Evolutionary conservation across 2,329 filamentous ascomycete genomes (phyloP), one percentile per base, ranked within the genome.

Genomic region (Fusarium keratoplasticum): DNA sequence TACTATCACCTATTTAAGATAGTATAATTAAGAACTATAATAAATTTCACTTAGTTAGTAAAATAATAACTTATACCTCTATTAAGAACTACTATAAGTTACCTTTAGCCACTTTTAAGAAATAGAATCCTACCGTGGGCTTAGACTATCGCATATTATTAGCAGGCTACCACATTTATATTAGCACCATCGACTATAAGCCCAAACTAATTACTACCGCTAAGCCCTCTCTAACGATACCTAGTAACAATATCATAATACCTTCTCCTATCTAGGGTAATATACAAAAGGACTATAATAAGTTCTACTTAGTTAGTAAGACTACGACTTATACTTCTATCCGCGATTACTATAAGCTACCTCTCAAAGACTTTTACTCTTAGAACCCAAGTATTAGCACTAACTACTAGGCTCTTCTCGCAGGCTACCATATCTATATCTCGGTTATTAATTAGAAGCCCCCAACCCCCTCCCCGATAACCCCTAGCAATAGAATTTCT

Each of bases 1-100:
- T 3, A 3, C 40, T 11, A 1, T 44, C 13, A 13, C 40, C 40
- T 4, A 44, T 44, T 16, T 2, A 44, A 22, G 54, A 33, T 14
- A 14, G n/a, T 3, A 71, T 76, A 50, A 69, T 64, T 1, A 44
- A 35, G 40, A 72, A 74, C 62, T 76, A 70, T 38, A 62, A 76
- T 29, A 22, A 27, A 13, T 75, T 76, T 36, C 65, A 68, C 25
- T 16, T 61, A 1, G 61, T 72, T 7, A 47, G 52, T 2, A 10
- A 20, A 8, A 42, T 29, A 1, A 47, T 38, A 16, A 65, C 54
- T 5, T 73, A 62, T 25, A 18, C 18, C 1, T 52, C 31, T 0
- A 63, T 74, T 14, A 52, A 55, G 18, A 25, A 42, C 33, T 64
- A 65, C 22, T 61, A 66, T 16, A 62, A 63, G n/a, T 67, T 75